These are phyloP conservation scores for Candida albicans DNA, from an alignment of 1,139 yeast genomes.

Conservation along the genomic window DNA sequence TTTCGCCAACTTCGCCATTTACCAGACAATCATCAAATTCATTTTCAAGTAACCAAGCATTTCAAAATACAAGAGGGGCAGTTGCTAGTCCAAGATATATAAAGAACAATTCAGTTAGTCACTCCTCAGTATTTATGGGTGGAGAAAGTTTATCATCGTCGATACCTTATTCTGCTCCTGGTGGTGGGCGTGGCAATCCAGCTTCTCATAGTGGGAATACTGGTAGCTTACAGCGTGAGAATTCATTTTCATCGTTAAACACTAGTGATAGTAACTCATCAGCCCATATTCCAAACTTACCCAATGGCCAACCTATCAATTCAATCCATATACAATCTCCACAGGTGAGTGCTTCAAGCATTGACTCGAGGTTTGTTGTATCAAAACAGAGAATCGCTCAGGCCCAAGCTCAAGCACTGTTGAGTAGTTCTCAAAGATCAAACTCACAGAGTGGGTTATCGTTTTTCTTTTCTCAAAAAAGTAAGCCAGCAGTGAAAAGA, in stretches of 20 bases:
- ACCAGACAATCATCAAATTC: conserved; percentile 13
- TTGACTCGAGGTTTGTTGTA: conserved; percentile 71
- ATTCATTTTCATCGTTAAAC: conserved; percentile 15
- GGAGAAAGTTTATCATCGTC: conserved; percentile 55
- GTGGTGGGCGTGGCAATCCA: conserved; percentile 44
- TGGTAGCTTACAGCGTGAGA: conserved; percentile 13
- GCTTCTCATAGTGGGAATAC: conserved; percentile 6
- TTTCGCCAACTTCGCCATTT: conserved; percentile 21
- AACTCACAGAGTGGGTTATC: conserved; percentile 54
- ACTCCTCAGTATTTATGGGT: conserved; percentile 40
- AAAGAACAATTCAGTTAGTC: conserved; percentile 46
- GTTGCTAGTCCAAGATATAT: conserved; percentile 41
- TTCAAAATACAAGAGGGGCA: conserved; percentile 11
- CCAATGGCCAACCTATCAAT: conserved; percentile 55
- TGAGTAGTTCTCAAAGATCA: conserved; percentile 35
- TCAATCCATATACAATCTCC: conserved; percentile 72
- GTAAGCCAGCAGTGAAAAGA: conserved; percentile 28
- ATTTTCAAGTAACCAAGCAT: conserved; percentile 12
- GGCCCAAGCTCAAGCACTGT: conserved; percentile 37
- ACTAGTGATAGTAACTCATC: conserved; percentile 9
- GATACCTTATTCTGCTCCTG: conserved; percentile 76
- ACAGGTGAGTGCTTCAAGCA: conserved; percentile 51
- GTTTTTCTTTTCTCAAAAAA: conserved; percentile 39
- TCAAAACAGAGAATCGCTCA: conserved; percentile 72
- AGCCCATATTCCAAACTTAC: conserved; percentile 45